Evolutionary conservation across 1,284 basidiomycete species (phyloP), one percentile per base, ranked within the genome.

Genomic region (Volvariella volvacea): DNA sequence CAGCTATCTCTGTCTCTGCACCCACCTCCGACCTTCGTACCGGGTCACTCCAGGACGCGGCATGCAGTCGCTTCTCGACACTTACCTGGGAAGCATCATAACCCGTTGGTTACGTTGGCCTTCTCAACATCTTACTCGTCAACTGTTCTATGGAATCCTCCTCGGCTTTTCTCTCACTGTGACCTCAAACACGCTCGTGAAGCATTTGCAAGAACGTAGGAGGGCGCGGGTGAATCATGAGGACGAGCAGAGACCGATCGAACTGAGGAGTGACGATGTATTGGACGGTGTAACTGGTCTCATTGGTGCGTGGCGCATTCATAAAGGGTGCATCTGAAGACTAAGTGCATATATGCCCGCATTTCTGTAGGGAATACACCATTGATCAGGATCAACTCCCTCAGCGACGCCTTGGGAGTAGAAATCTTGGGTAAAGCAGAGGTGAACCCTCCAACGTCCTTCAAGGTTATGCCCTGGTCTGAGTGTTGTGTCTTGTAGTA

Each of bases 351-450:
- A 36, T 41, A 45, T 41, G 31, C 30, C 16, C 31, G 21, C 7
- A 21, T 28, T 30, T 34, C 17, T 36, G 14, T 52, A 94, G 92
- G 95, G 30, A 96, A 98, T 58, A 99, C 95, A 1, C 94, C 94
- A 0, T 70, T 99, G 32, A 73, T 99, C 46, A 75, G 94, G 48
- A 96, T 99, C 48, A 88, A 89, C 53, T 93, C 89, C 2, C 63
- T 99, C 45, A 96, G 92, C 54, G 77, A 96, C 63, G 81, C 86
- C 0, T 74, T 97, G 0, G 93, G 93, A 4, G 88, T 96, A 9
- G 93, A 98, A 57, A 94, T 99, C 48, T 69, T 97, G 9, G 94
- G 91, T n/a, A 97, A 97, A 65, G 90, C 91, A 10, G 92, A 96
- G 73, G 88, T 90, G 50, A 28, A 28, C 25, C 6, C 6, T 6